Evolutionary conservation across 2,329 filamentous ascomycete genomes (phyloP).

Genomic region (Nemania serpens): DNA sequence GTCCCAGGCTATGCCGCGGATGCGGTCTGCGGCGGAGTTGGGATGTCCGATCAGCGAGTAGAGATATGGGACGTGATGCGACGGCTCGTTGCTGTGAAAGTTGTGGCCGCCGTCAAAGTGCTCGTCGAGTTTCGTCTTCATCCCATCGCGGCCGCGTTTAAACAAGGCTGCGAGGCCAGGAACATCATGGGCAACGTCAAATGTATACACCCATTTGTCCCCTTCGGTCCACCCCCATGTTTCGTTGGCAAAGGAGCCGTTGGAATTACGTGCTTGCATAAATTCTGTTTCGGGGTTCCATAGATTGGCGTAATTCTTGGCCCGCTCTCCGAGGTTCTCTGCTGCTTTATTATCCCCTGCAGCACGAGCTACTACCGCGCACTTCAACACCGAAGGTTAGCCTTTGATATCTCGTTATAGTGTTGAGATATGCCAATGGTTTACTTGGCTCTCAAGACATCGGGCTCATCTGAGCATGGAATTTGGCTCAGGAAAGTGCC

Average conservation of each 20-base stretch:
- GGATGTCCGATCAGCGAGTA: constrained; percentile 51
- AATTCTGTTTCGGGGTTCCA: constrained; percentile 51
- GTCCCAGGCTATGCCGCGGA: constrained; percentile 45
- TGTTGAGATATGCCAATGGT: background rate
- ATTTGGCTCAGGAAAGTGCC: too few relatives aligned
- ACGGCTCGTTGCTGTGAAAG: constrained; percentile 54
- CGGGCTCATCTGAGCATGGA: too few relatives aligned
- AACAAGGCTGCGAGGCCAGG: constrained; percentile 49
- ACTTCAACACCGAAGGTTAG: constrained; percentile 24
- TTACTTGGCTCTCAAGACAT: background rate
- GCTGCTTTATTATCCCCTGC: constrained; percentile 44
- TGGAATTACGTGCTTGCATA: constrained; percentile 53
- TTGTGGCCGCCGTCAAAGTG: constrained; percentile 53
- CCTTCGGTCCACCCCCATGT: constrained; percentile 55
- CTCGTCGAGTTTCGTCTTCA: constrained; percentile 50
- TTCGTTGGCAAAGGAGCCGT: constrained; percentile 50
- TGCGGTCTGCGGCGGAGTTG: constrained; percentile 44
- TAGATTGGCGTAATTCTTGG: constrained; percentile 47
- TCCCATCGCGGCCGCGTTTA: constrained; percentile 40
- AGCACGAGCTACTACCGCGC: constrained; percentile 46
- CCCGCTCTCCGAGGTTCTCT: constrained; percentile 41
- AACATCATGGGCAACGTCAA: constrained; percentile 53
- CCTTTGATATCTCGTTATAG: background rate
- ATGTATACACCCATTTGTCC: constrained; percentile 56
- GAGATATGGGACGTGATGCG: constrained; percentile 53